phyloP scores from a whole-genome alignment of 176 grass and related monocot genomes.

The Paspalum notatum region DNA sequence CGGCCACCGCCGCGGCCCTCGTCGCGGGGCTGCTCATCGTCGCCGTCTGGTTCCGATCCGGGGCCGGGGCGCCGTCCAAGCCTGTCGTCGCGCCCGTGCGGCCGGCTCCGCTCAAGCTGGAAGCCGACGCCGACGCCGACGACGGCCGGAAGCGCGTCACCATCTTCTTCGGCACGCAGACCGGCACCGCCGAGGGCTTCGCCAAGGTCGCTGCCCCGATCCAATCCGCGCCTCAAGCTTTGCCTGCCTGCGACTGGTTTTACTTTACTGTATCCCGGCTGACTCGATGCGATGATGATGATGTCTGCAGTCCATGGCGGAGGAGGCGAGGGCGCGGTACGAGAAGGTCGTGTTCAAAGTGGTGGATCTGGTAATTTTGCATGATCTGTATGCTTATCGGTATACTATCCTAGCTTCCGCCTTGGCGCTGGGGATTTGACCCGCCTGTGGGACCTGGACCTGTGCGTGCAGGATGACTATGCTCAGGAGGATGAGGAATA shows the following conservation, averaged over 20 bases:
- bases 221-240: slow-evolving; percentile 35
- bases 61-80: background rate
- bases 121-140: slow-evolving; percentile 54
- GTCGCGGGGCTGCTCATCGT: slow-evolving; percentile 56
- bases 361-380: slow-evolving; percentile 80
- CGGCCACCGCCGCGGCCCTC: slow-evolving; percentile 63
- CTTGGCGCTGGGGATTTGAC: slow-evolving; percentile 10
- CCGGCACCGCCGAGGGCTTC: slow-evolving; percentile 90
- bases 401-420: background rate
- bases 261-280: background rate
- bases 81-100: slow-evolving; percentile 20
- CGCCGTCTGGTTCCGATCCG: slow-evolving; percentile 70
- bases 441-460: background rate
- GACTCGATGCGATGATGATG: slow-evolving; percentile 20
- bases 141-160: slow-evolving; percentile 77
- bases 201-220: slow-evolving; percentile 68
- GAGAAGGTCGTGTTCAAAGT: slow-evolving; percentile 89
- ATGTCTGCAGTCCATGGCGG: slow-evolving; percentile 56
- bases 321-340: slow-evolving; percentile 80
- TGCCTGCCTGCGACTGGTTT: background rate
- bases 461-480: slow-evolving; percentile 70
- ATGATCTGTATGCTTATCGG: slow-evolving; percentile 28
- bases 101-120: slow-evolving; percentile 43
- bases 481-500: slow-evolving; percentile 85
- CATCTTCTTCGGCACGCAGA: slow-evolving; percentile 98